These are phyloP conservation scores for Kregervanrija delftensis DNA, from an alignment of 805 yeast genomes.

Conservation along the genomic window DNA sequence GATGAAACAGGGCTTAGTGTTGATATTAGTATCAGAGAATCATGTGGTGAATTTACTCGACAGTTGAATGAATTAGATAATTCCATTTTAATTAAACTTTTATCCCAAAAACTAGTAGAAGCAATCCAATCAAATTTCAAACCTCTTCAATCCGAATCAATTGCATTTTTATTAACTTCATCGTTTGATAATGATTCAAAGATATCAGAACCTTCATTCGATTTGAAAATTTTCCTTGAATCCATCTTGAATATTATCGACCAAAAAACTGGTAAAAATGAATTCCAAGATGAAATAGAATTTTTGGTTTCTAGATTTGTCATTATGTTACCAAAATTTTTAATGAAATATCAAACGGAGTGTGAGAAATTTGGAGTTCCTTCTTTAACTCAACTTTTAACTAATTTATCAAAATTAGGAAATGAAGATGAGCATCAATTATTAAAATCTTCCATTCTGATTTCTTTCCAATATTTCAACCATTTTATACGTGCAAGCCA, in stretches of 20 bases:
- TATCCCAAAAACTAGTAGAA: constrained; percentile 14
- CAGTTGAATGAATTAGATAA: constrained; percentile 41
- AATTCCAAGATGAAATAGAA: constrained; percentile 19
- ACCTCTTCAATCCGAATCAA: constrained; percentile 29
- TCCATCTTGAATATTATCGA: constrained; percentile 10
- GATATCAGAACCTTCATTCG: constrained; percentile 7
- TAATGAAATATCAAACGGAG: constrained; percentile 42
- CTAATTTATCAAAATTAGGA: constrained; percentile 19
- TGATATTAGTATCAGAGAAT: constrained; percentile 50
- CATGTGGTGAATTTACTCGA: constrained; percentile 48
- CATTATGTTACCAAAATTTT: constrained; percentile 47
- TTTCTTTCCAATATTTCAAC: constrained; percentile 45
- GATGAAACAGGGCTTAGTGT: constrained; percentile 66
- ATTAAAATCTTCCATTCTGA: constrained; percentile 30
- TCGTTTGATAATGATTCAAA: constrained; percentile 33
- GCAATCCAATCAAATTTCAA: constrained; percentile 1
- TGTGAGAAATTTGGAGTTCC: constrained; percentile 19
- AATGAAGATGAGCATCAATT: constrained; percentile 16
- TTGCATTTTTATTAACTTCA: constrained; percentile 33
- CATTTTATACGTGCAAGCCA: constrained; percentile 25
- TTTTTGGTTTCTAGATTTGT: constrained; percentile 44
- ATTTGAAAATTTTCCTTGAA: constrained; percentile 19
- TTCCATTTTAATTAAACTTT: constrained; percentile 13
- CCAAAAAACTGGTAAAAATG: constrained; percentile 7
- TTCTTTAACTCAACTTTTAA: constrained; percentile 18